These are phyloP conservation scores for Dendrobium huoshanense DNA, from an alignment of 106 monocot species.

Conservation along the genomic window DNA sequence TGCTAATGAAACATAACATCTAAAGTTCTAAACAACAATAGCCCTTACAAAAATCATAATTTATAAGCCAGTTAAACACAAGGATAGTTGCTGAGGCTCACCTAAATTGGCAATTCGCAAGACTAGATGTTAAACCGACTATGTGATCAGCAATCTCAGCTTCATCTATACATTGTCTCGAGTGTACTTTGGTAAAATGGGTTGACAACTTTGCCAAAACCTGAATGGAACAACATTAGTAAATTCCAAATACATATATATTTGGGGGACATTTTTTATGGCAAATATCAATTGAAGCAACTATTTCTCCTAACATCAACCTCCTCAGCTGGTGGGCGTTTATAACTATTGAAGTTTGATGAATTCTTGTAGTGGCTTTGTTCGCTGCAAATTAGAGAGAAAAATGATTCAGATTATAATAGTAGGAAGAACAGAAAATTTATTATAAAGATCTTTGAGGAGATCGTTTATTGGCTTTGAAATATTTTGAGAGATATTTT, in stretches of 20 bases:
- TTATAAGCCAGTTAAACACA: neutral
- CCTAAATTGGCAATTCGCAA: slow-evolving; percentile 87
- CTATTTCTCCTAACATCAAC: slow-evolving; percentile 25
- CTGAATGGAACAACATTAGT: slow-evolving; percentile 21
- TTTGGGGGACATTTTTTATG: neutral
- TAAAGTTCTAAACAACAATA: neutral
- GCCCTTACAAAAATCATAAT: neutral
- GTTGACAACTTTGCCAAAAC: slow-evolving; percentile 60
- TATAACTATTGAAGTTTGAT: slow-evolving; percentile 41
- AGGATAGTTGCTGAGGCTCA: slow-evolving; percentile 12
- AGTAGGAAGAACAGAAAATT: neutral
- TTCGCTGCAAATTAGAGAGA: slow-evolving; percentile 40
- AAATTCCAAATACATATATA: neutral
- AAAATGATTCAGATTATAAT: neutral
- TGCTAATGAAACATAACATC: neutral
- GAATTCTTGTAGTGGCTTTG: slow-evolving; percentile 70
- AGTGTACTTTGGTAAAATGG: slow-evolving; percentile 69
- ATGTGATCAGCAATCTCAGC: slow-evolving; percentile 88
- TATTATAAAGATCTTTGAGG: neutral
- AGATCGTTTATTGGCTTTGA: too few species aligned
- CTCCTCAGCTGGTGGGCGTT: slow-evolving; percentile 75
- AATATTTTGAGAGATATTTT: too few species aligned
- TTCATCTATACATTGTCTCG: slow-evolving; percentile 89
- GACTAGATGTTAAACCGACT: slow-evolving; percentile 84
- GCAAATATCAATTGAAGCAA: neutral